Evolutionary conservation across 2,329 filamentous ascomycete genomes (phyloP).

Genomic region (Knoxdaviesia capensis): DNA sequence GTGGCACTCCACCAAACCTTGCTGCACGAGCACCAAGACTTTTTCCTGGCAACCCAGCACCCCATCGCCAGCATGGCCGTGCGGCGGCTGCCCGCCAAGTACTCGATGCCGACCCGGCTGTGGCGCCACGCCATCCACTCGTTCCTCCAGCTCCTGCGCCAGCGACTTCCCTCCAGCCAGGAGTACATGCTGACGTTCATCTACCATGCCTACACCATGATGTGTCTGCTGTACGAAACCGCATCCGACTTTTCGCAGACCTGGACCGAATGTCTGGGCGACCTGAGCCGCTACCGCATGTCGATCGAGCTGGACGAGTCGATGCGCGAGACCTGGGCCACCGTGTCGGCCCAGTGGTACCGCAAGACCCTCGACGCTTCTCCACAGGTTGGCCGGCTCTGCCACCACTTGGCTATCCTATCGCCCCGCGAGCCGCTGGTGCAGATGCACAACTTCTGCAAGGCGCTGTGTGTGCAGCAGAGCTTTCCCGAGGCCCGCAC

Average conservation of each 20-base stretch:
- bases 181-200: slow-evolving; percentile 89
- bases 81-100: slow-evolving; percentile 51
- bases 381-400: slow-evolving; percentile 57
- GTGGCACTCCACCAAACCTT: slow-evolving; percentile 67
- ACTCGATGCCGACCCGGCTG: slow-evolving; percentile 83
- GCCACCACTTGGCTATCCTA: slow-evolving; percentile 73
- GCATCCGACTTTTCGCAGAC: slow-evolving; percentile 68
- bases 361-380: slow-evolving; percentile 58
- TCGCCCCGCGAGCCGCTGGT: slow-evolving; percentile 48
- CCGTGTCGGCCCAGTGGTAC: slow-evolving; percentile 69
- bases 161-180: slow-evolving; percentile 52
- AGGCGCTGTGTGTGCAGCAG: slow-evolving; percentile 46
- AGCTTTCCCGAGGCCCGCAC: slow-evolving; percentile 50
- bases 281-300: slow-evolving; percentile 70
- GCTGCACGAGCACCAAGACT: slow-evolving; percentile 67
- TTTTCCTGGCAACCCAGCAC: slow-evolving; percentile 74
- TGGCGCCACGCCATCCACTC: slow-evolving; percentile 86
- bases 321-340: slow-evolving; percentile 65
- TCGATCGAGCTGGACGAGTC: slow-evolving; percentile 69
- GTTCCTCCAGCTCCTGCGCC: slow-evolving; percentile 58
- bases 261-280: slow-evolving; percentile 86
- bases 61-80: slow-evolving; percentile 53
- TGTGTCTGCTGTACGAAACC: slow-evolving; percentile 70
- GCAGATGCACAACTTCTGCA: slow-evolving; percentile 54
- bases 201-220: slow-evolving; percentile 75